Conservation (phyloP, 768 basidiomycete genomes). For the Phanerochaete sordida region DNA sequence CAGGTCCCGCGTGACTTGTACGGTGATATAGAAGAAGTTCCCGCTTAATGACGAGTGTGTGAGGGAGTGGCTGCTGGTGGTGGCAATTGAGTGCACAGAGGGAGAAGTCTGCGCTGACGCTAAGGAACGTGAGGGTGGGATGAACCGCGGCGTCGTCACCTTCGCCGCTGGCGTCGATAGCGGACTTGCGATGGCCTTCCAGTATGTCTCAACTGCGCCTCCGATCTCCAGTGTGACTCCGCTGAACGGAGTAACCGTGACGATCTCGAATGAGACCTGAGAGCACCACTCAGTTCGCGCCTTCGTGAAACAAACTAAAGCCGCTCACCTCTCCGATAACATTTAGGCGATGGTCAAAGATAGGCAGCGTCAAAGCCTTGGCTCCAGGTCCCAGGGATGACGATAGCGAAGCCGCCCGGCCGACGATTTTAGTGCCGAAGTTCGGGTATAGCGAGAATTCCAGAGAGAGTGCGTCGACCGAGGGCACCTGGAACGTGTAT, state of each 20-base stretch:
- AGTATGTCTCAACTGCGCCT: constrained; percentile 95
- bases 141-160: constrained; percentile 19
- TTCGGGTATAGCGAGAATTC: constrained; percentile 97
- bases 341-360: constrained; percentile 90
- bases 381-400: constrained; percentile 60
- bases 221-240: constrained; percentile 93
- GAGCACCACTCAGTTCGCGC: background rate
- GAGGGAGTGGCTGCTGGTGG: constrained; percentile 50
- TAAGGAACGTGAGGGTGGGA: constrained; percentile 24
- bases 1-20: constrained; percentile 90
- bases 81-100: constrained; percentile 51
- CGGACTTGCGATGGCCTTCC: constrained; percentile 80
- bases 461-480: constrained; percentile 67
- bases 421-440: constrained; percentile 96
- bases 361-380: constrained; percentile 62
- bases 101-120: constrained; percentile 52
- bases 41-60: constrained; percentile 90
- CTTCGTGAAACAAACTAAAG: background rate
- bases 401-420: constrained; percentile 84
- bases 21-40: constrained; percentile 78
- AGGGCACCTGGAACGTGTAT: constrained; percentile 84
- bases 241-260: constrained; percentile 83
- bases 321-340: constrained; percentile 83
- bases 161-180: constrained; percentile 25
- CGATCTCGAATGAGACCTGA: constrained; percentile 86